These are phyloP conservation scores for Dictyostelium purpureum DNA, from an alignment of 78 protist genomes.

Conservation along the genomic window DNA sequence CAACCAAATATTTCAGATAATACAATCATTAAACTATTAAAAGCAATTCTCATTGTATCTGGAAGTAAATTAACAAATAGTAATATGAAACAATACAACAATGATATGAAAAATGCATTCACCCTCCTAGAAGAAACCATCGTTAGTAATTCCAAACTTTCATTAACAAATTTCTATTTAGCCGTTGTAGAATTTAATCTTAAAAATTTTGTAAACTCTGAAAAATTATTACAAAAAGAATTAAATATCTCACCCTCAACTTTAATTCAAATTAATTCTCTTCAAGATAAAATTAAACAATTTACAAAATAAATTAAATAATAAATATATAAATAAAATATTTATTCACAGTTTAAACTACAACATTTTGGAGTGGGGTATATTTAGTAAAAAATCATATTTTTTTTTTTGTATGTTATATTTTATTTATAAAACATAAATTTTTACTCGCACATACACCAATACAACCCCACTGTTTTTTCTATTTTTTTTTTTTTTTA, in stretches of 20 bases:
- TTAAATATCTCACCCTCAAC: background rate
- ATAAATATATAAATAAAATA: background rate
- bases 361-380: no score
- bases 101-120: constrained; percentile 5
- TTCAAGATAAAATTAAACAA: constrained; percentile 4
- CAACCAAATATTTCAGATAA: background rate
- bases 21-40: background rate
- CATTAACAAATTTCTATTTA: background rate
- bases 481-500: no score
- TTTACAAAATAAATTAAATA: constrained; percentile 2
- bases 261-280: background rate
- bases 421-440: no score
- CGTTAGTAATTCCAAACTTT: background rate
- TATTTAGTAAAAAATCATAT: background rate
- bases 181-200: constrained; percentile 2
- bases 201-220: background rate
- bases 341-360: no score
- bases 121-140: background rate
- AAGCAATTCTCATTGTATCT: background rate
- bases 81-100: constrained; percentile 27
- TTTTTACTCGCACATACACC: no score
- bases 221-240: background rate
- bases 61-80: background rate
- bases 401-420: no score
- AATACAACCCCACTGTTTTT: no score